Conservation (phyloP, 2,329 filamentous ascomycete genomes). For the Penicillium sp. region DNA sequence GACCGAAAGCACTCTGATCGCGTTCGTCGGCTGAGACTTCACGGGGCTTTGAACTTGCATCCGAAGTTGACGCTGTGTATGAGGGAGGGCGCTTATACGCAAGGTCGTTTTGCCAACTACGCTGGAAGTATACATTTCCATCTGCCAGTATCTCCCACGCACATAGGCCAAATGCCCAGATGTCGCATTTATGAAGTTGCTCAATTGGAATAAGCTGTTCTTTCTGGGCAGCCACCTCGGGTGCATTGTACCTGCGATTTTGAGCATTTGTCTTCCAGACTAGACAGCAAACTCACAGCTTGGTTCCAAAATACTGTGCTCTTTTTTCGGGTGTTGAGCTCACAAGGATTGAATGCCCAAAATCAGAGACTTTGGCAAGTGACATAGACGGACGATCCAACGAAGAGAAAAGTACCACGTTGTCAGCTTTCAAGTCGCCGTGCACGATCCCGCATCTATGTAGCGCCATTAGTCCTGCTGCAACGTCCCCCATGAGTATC, state of each 20-base stretch:
- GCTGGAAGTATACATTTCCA: slow-evolving; percentile 8
- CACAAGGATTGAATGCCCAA: slow-evolving; percentile 24
- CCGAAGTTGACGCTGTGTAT: not conserved
- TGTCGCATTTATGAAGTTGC: slow-evolving; percentile 18
- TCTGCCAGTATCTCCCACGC: slow-evolving; percentile 15
- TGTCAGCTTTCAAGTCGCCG: slow-evolving; percentile 32
- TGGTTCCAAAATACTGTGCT: slow-evolving; percentile 10
- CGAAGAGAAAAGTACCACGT: slow-evolving; percentile 25
- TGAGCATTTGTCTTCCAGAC: not conserved
- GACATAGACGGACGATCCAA: slow-evolving; percentile 14
- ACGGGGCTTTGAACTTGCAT: not conserved
- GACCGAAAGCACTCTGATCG: not conserved
- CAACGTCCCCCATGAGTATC: slow-evolving; percentile 26
- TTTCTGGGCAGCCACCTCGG: slow-evolving; percentile 10
- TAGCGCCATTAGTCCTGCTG: slow-evolving; percentile 25
- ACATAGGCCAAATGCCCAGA: slow-evolving; percentile 19
- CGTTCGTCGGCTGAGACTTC: not conserved
- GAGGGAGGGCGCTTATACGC: not conserved
- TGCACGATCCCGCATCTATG: slow-evolving; percentile 32
- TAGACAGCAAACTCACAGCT: slow-evolving; percentile 3
- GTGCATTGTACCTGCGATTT: slow-evolving; percentile 15
- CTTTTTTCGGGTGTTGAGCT: slow-evolving; percentile 3
- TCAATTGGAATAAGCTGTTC: slow-evolving; percentile 8
- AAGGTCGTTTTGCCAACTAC: not conserved
- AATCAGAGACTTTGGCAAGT: slow-evolving; percentile 27